Conservation (phyloP, 1,284 basidiomycete genomes). For the Hypsizygus ulmarius region DNA sequence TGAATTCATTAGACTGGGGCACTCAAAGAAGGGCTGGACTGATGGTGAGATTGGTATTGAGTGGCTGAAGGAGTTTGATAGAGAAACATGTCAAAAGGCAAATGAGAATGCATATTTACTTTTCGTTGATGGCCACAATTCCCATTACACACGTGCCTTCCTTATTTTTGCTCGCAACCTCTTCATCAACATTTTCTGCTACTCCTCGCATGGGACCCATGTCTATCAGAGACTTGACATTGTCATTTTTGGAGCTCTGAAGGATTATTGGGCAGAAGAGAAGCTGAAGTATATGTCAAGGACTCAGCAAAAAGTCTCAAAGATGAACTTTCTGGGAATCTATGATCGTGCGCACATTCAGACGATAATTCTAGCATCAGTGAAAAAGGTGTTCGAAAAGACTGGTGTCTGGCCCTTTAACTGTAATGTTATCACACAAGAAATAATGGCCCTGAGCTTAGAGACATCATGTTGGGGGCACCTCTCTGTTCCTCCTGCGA, state of each 20-base stretch:
- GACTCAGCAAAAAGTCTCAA: constrained; percentile 22
- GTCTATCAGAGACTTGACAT: constrained; percentile 40
- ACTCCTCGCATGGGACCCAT: constrained; percentile 40
- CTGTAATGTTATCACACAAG: constrained; percentile 5
- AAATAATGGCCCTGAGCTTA: constrained; percentile 13
- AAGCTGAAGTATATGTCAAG: constrained; percentile 23
- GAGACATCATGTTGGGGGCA: constrained; percentile 2
- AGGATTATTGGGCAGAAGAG: constrained; percentile 18
- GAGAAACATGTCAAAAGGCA: constrained; percentile 30
- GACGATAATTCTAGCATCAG: constrained; percentile 29
- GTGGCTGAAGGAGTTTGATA: constrained; percentile 12
- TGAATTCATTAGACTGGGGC: constrained; percentile 1
- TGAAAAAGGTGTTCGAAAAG: constrained; percentile 31
- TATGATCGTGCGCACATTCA: constrained; percentile 32
- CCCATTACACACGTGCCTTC: constrained; percentile 37
- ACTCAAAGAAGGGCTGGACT: constrained; percentile 14
- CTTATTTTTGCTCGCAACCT: constrained; percentile 31
- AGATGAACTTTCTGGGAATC: constrained; percentile 35
- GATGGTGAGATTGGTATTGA: constrained; percentile 8
- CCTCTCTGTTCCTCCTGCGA: constrained; percentile 1
- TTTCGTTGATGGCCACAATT: constrained; percentile 42
- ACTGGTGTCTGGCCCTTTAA: constrained; percentile 12
- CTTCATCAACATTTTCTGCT: constrained; percentile 36
- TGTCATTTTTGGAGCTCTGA: constrained; percentile 28
- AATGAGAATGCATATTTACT: constrained; percentile 26